Percentiles rank a stretch among this genome's conserved stretches.
phyloP scores from a whole-genome alignment of 2,329 filamentous ascomycete species.

The Aspergillus bombycis region DNA sequence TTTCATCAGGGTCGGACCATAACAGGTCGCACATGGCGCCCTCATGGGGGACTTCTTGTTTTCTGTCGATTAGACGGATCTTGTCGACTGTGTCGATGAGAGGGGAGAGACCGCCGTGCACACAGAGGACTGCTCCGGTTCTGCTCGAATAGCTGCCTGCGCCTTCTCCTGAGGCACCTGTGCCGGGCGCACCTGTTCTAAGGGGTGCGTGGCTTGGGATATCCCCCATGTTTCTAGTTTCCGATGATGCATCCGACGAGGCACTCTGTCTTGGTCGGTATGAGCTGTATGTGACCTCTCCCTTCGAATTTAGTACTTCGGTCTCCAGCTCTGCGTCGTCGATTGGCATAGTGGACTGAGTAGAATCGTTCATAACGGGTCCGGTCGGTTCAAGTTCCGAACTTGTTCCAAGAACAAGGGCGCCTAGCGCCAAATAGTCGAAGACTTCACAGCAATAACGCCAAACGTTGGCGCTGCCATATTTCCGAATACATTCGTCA shows the following conservation, averaged over 20 bases:
- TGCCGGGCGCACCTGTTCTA: slow-evolving; percentile 74
- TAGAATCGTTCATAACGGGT: slow-evolving; percentile 48
- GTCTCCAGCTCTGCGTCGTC: slow-evolving; percentile 80
- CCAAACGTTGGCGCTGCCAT: slow-evolving; percentile 96
- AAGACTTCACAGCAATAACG: slow-evolving; percentile 97
- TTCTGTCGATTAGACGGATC: slow-evolving; percentile 90
- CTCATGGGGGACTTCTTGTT: slow-evolving; percentile 98
- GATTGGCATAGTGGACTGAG: slow-evolving; percentile 55
- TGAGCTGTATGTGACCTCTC: slow-evolving; percentile 69
- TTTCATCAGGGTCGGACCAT: slow-evolving; percentile 95
- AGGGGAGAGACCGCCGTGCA: slow-evolving; percentile 90
- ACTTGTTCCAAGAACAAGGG: slow-evolving; percentile 83
- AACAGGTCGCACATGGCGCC: slow-evolving; percentile 98
- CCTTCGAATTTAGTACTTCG: slow-evolving; percentile 85
- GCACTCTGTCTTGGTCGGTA: slow-evolving; percentile 38
- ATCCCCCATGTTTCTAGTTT: slow-evolving; percentile 43
- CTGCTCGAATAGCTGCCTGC: slow-evolving; percentile 55
- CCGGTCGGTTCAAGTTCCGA: slow-evolving; percentile 65
- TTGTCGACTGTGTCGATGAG: slow-evolving; percentile 93
- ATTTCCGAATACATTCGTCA: slow-evolving; percentile 94
- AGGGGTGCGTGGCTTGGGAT: slow-evolving; percentile 48
- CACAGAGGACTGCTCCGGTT: slow-evolving; percentile 86
- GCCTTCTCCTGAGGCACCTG: slow-evolving; percentile 73
- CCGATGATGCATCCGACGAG: slow-evolving; percentile 38
- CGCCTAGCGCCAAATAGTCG: slow-evolving; percentile 90